Evolutionary conservation across 805 yeast genomes (phyloP), one percentile per base, ranked within the genome.

Genomic region (Teunomyces atbi): DNA sequence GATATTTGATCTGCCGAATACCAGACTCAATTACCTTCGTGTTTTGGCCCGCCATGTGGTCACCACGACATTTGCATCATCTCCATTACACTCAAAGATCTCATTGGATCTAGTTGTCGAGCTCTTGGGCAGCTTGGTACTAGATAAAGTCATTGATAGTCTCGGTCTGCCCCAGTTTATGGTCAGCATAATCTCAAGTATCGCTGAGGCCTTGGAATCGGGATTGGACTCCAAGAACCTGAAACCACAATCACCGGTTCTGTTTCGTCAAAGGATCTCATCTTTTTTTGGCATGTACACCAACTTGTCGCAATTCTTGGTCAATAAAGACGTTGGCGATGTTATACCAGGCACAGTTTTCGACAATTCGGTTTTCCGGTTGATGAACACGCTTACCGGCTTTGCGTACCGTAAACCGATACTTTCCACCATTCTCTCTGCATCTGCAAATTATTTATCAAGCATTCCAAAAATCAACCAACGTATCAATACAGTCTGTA

Each of bases 51-150:
- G 50, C 42, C 55, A 59, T 20, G 43, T 68, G n/a, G 43, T 68
- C 18, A 41, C 20, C 4, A 18, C 44, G 10, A 49, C 62, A 1
- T 57, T 61, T 20, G 39, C 21, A 18, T 38, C 49, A 4, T 33
- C 32, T 19, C 58, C 59, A 8, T 38, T 56, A 6, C 52, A 59
- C 16, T 63, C 70, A 5, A 54, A 57, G 30, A 65, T 66, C 2
- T 49, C 60, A 3, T 48, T 53, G 32, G 53, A 54, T 36, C 56
- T 68, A 28, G 50, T 62, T 1, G 52, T 47, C 8, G 44, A 55
- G n/a, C 45, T 66, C n/a, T 38, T 65, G 19, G 55, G 65, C 15
- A 71, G 68, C 51, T 48, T 66, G 43, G 63, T 68, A 3, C 41
- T 68, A 18, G 50, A 44, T 13, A 60, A 61, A 40, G 45, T 60